Percentiles rank a stretch among this genome's conserved stretches.
Conservation (phyloP, 2,329 filamentous ascomycete species). For the Thelonectria blattea region DNA sequence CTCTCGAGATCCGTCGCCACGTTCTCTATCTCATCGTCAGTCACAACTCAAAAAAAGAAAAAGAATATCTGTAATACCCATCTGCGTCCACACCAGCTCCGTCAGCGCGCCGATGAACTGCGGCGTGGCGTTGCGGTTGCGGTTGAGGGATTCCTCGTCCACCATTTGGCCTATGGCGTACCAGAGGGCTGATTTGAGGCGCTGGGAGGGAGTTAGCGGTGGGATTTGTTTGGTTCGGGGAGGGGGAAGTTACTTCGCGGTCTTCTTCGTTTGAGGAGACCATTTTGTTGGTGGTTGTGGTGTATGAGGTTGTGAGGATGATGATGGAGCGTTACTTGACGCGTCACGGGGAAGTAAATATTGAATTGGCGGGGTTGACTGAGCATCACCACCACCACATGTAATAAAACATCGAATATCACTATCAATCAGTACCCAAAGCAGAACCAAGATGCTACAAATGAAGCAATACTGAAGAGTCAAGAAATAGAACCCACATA, state of each 20-base stretch:
- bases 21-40: constrained; percentile 50
- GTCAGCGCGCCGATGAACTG: constrained; percentile 89
- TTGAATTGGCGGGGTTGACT: constrained; percentile 6
- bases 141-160: constrained; percentile 72
- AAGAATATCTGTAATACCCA: constrained; percentile 59
- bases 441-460: background rate
- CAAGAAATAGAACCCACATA: background rate
- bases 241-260: constrained; percentile 45
- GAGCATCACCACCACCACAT: background rate
- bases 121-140: constrained; percentile 81
- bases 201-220: constrained; percentile 52
- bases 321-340: constrained; percentile 8
- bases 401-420: background rate
- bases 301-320: constrained; percentile 1
- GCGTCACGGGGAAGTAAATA: constrained; percentile 14
- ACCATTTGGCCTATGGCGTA: constrained; percentile 85
- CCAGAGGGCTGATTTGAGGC: constrained; percentile 86
- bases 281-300: constrained; percentile 34
- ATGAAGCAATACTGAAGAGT: background rate
- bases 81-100: constrained; percentile 86
- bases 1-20: constrained; percentile 63
- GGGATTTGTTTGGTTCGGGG: background rate
- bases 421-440: no score
- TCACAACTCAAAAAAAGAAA: background rate
- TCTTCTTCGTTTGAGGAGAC: constrained; percentile 44